A percentile compares a stretch with the other conserved stretches of the same genome.
Evolutionary conservation across 139 green algal species (phyloP).

Genomic region (Picochlorum sp.): DNA sequence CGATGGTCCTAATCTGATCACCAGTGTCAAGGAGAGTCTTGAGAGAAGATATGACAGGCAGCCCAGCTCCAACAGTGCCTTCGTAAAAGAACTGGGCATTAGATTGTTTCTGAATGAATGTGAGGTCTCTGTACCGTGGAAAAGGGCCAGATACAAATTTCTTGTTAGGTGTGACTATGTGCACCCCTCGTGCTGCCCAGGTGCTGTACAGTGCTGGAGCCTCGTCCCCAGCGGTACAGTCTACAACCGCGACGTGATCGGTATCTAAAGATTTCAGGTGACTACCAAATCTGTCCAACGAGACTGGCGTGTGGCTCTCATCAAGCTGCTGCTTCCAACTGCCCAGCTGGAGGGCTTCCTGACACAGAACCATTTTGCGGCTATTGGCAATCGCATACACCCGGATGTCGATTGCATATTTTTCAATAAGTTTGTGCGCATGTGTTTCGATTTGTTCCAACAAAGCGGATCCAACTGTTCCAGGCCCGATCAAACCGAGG

Average conservation of each 20-base stretch:
- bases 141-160: constrained; percentile 79
- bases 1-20: constrained; percentile 53
- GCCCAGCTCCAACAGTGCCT: constrained; percentile 60
- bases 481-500: constrained; percentile 82
- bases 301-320: constrained; percentile 1
- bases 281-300: constrained; percentile 45
- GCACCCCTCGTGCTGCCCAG: constrained; percentile 83
- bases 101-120: constrained; percentile 61
- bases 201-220: constrained; percentile 57
- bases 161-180: constrained; percentile 95
- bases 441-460: constrained; percentile 77
- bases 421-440: constrained; percentile 3
- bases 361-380: constrained; percentile 39
- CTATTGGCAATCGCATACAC: constrained; percentile 46
- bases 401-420: constrained; percentile 41
- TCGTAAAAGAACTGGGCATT: constrained; percentile 82
- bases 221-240: constrained; percentile 81
- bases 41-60: constrained; percentile 71
- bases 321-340: constrained; percentile 37
- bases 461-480: constrained; percentile 77
- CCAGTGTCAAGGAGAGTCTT: constrained; percentile 53
- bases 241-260: constrained; percentile 81
- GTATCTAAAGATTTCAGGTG: constrained; percentile 56
- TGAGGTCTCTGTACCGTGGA: constrained; percentile 67
- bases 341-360: constrained; percentile 34